Percentiles rank a stretch among this genome's conserved stretches.
Evolutionary conservation across 1,139 yeast species (phyloP).

Genomic region (Candida sojae): DNA sequence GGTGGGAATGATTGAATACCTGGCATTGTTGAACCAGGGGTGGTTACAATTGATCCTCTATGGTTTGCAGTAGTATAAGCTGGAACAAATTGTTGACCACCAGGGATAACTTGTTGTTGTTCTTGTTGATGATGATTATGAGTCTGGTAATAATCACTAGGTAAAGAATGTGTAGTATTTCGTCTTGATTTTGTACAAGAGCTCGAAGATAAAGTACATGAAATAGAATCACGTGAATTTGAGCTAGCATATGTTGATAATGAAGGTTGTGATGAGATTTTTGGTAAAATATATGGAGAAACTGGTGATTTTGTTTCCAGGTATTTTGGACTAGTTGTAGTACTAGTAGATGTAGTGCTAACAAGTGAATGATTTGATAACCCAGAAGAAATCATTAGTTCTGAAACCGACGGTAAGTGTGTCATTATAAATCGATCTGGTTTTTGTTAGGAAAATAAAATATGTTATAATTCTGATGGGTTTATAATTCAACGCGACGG

Average conservation of each 20-base stretch:
- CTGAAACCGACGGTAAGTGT: slow-evolving; percentile 39
- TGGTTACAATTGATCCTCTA: neutral
- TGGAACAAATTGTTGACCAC: neutral
- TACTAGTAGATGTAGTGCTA: neutral
- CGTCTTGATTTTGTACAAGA: neutral
- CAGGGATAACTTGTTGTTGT: neutral
- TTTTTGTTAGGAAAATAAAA: too few species aligned
- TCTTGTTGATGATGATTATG: slow-evolving; percentile 1
- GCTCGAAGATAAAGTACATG: too few species aligned
- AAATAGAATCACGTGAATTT: too few species aligned
- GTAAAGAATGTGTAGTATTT: slow-evolving; percentile 1
- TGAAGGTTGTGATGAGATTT: slow-evolving; percentile 1
- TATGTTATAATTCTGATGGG: too few species aligned
- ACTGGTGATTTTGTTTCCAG: slow-evolving; percentile 1
- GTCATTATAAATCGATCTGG: slow-evolving; percentile 20
- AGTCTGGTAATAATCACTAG: neutral
- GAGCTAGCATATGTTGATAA: slow-evolving; percentile 5
- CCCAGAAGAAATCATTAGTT: slow-evolving; percentile 22
- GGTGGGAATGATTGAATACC: slow-evolving; percentile 3
- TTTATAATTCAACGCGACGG: too few species aligned
- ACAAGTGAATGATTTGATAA: neutral
- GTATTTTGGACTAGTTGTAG: neutral
- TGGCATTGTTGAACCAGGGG: slow-evolving; percentile 4
- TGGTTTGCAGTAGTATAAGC: neutral
- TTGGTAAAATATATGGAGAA: slow-evolving; percentile 4